Evolutionary conservation across 2,329 filamentous ascomycete species (phyloP).

Genomic region (Sclerotinia subarctica): DNA sequence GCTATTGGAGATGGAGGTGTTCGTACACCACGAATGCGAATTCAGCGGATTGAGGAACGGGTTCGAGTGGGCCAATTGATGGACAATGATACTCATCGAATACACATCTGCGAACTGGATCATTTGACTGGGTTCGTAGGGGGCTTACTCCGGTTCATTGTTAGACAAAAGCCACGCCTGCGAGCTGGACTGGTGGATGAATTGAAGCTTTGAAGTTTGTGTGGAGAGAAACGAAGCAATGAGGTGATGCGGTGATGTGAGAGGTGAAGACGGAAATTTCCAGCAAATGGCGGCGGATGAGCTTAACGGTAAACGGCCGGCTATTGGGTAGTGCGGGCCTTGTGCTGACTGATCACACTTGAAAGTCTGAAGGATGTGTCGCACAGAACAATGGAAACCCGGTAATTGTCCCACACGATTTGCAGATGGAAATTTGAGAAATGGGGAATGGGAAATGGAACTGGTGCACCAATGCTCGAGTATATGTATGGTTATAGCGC

Average conservation of each 20-base stretch:
- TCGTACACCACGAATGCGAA: neutral
- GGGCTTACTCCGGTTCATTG: neutral
- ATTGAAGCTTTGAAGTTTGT: neutral
- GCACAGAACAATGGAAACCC: too few relatives aligned
- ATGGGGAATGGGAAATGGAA: too few relatives aligned
- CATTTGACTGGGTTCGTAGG: neutral
- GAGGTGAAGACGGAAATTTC: neutral
- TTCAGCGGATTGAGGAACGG: neutral
- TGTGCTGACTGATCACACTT: neutral
- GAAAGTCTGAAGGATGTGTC: neutral
- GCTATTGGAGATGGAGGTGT: neutral
- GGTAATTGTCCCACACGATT: too few relatives aligned
- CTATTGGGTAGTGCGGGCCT: neutral
- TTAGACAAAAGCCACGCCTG: neutral
- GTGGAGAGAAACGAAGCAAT: conserved; percentile 9
- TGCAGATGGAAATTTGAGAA: too few relatives aligned
- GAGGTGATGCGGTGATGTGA: conserved; percentile 2
- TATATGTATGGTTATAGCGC: too few relatives aligned
- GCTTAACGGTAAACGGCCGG: neutral
- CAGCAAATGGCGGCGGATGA: conserved; percentile 3
- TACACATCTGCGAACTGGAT: neutral
- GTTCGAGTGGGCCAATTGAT: conserved; percentile 1
- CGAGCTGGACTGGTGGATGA: neutral
- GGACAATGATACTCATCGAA: neutral
- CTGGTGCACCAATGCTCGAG: too few relatives aligned